A percentile compares a stretch with the other conserved stretches of the same genome.
Evolutionary conservation across 768 basidiomycete species (phyloP).

Genomic region (Mycena capillaripes): DNA sequence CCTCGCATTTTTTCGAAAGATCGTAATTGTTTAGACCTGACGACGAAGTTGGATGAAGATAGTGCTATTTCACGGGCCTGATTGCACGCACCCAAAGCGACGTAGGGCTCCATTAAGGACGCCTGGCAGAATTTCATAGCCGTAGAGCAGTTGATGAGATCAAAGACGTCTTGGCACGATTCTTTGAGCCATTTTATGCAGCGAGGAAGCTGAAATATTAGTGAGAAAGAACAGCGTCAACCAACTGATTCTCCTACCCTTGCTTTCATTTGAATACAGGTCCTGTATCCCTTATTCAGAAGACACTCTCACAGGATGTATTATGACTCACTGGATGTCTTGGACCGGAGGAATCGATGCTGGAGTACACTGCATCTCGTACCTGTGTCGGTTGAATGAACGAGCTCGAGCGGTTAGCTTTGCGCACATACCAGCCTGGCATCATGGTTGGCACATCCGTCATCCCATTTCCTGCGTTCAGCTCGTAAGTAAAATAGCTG

Average conservation of each 20-base stretch:
- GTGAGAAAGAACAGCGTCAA: slow-evolving; percentile 3
- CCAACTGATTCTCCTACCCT: slow-evolving; percentile 42
- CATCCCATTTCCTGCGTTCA: slow-evolving; percentile 57
- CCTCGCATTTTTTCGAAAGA: slow-evolving; percentile 19
- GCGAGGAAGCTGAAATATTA: slow-evolving; percentile 52
- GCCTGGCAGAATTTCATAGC: slow-evolving; percentile 55
- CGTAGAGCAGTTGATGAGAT: slow-evolving; percentile 56
- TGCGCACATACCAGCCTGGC: slow-evolving; percentile 19
- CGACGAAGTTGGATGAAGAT: slow-evolving; percentile 1
- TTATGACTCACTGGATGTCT: slow-evolving; percentile 46
- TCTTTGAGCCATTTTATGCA: slow-evolving; percentile 56
- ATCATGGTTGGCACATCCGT: slow-evolving; percentile 47
- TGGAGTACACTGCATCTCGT: slow-evolving; percentile 60
- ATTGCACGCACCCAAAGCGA: slow-evolving; percentile 1
- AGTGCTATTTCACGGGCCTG: not conserved
- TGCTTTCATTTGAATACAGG: slow-evolving; percentile 59
- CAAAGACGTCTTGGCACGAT: slow-evolving; percentile 58
- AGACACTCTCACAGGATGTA: slow-evolving; percentile 5
- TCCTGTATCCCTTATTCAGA: slow-evolving; percentile 31
- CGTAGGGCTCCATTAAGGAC: slow-evolving; percentile 43
- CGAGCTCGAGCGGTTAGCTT: not conserved
- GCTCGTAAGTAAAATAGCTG: not conserved
- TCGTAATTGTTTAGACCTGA: slow-evolving; percentile 30
- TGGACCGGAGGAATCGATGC: slow-evolving; percentile 47
- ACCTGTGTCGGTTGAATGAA: slow-evolving; percentile 23